Conservation (phyloP, 2,329 filamentous ascomycete species). For the Diaporthe citri region DNA sequence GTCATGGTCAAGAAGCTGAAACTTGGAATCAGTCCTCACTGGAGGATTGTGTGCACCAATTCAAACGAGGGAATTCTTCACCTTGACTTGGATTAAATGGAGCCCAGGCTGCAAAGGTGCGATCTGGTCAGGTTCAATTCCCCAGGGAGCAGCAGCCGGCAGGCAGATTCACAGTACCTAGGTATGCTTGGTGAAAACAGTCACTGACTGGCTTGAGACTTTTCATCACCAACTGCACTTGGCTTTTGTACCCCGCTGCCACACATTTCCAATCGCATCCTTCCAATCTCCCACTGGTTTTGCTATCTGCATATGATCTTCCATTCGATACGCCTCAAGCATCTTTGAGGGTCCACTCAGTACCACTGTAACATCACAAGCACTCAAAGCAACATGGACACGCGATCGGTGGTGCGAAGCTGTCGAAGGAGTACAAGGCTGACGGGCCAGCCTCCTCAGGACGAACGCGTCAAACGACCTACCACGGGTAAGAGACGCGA, state of each 20-base stretch:
- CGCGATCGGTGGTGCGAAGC: constrained; percentile 16
- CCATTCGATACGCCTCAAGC: background rate
- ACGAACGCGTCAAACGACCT: background rate
- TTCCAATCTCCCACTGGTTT: background rate
- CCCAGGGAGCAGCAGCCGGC: background rate
- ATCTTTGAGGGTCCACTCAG: too few relatives aligned
- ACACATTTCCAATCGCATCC: background rate
- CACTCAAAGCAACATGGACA: constrained; percentile 3
- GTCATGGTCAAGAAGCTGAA: too few relatives aligned
- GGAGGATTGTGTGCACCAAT: background rate
- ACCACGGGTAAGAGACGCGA: background rate
- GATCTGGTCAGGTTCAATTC: background rate
- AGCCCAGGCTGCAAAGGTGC: background rate
- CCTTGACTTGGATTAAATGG: too few relatives aligned
- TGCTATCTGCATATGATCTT: too few relatives aligned
- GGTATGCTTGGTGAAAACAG: background rate
- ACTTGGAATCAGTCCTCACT: background rate
- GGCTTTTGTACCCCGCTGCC: background rate
- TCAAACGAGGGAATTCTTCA: background rate
- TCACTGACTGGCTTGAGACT: background rate
- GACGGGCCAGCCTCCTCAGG: background rate
- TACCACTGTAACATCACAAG: background rate
- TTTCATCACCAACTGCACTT: background rate
- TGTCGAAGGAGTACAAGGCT: constrained; percentile 24
- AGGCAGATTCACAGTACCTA: background rate